phyloP scores from a whole-genome alignment of 345 rosid genomes.

The Sisymbrium irio region DNA sequence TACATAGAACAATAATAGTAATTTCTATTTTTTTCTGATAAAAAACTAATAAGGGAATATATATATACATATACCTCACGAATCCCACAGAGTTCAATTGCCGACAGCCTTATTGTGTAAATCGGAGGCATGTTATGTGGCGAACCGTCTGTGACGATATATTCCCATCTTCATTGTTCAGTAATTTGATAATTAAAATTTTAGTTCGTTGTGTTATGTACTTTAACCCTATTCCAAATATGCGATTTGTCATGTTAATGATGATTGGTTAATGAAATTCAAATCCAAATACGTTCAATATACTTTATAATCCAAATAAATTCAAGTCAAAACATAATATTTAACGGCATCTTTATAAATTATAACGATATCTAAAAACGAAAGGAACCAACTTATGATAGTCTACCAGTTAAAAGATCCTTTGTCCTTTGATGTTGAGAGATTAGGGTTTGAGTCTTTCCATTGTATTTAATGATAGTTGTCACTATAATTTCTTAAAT shows the following conservation, averaged over 20 bases:
- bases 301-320: no score
- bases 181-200: neutral
- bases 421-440: no score
- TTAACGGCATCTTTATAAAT: neutral
- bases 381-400: no score
- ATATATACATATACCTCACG: neutral
- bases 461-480: no score
- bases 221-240: conserved; percentile 2
- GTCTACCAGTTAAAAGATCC: neutral
- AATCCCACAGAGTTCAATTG: conserved; percentile 17
- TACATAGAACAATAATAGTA: conserved; percentile 1
- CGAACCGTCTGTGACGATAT: neutral
- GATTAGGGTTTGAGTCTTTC: neutral
- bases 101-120: conserved; percentile 22
- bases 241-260: neutral
- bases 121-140: conserved; percentile 8
- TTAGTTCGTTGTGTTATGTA: neutral
- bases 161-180: conserved; percentile 22
- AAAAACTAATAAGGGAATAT: neutral
- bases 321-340: neutral
- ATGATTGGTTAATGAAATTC: neutral
- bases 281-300: neutral
- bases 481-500: neutral
- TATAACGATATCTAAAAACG: no score
- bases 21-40: neutral